phyloP scores from a whole-genome alignment of 2,329 filamentous ascomycete species.

The Nemania sp. region DNA sequence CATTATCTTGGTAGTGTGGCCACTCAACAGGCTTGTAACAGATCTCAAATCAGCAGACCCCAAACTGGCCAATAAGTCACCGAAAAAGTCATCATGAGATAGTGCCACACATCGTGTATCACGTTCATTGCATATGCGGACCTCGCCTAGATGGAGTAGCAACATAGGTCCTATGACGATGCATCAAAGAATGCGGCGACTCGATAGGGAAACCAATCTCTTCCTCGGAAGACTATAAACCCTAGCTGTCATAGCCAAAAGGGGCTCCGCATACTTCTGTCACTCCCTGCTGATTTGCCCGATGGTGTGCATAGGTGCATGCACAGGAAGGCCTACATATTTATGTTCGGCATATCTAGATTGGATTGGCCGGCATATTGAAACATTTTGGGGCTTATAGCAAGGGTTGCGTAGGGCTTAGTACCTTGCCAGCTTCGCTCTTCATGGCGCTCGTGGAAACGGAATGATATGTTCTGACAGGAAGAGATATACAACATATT shows the following conservation, averaged over 20 bases:
- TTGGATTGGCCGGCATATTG: slow-evolving; percentile 10
- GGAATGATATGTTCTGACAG: neutral
- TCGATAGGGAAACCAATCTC: slow-evolving; percentile 4
- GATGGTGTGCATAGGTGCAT: neutral
- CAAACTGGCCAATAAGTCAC: slow-evolving; percentile 1
- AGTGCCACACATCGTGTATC: slow-evolving; percentile 18
- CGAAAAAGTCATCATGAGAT: slow-evolving; percentile 12
- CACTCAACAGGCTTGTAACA: neutral
- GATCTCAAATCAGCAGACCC: slow-evolving; percentile 10
- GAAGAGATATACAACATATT: neutral
- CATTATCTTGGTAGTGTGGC: neutral
- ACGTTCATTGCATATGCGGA: slow-evolving; percentile 23
- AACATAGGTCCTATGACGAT: neutral
- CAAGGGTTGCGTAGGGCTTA: slow-evolving; percentile 20
- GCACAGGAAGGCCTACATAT: slow-evolving; percentile 8
- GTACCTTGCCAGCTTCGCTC: slow-evolving; percentile 3
- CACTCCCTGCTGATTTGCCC: neutral
- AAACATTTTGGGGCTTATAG: neutral
- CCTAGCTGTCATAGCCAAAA: neutral
- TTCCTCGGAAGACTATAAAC: neutral
- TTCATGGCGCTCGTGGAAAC: neutral
- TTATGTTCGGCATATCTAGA: slow-evolving; percentile 2
- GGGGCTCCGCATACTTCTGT: slow-evolving; percentile 5
- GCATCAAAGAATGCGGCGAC: neutral
- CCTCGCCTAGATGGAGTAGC: slow-evolving; percentile 15